These are phyloP conservation scores for Fusarium sterilihyphosum DNA, from an alignment of 2,329 filamentous ascomycete species.

Conservation along the genomic window DNA sequence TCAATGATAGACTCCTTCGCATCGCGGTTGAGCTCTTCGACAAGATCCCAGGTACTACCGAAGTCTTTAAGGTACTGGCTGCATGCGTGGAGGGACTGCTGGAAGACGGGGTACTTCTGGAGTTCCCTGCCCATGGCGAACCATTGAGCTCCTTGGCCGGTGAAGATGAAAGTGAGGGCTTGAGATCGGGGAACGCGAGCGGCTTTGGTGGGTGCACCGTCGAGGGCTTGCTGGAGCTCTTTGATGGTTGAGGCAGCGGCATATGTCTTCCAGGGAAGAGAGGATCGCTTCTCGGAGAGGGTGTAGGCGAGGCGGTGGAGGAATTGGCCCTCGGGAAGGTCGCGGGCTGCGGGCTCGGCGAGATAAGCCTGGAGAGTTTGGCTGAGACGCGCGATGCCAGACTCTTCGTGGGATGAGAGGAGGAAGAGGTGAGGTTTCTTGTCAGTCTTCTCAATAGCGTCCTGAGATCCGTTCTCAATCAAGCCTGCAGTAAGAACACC, in stretches of 20 bases:
- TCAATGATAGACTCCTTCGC: background rate
- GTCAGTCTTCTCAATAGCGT: accelerated
- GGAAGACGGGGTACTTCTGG: background rate
- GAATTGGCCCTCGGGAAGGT: background rate
- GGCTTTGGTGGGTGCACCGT: background rate
- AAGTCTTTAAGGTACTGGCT: background rate
- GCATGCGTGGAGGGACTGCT: background rate
- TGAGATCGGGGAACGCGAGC: background rate
- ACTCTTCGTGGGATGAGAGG: background rate
- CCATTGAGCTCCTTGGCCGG: constrained; percentile 2
- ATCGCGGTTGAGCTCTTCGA: background rate
- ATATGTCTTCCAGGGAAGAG: background rate
- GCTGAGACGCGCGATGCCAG: background rate
- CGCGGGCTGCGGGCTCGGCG: background rate
- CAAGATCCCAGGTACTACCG: background rate
- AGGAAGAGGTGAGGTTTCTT: background rate
- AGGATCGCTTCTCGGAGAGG: background rate
- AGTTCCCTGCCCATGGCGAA: background rate
- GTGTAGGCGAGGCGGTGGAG: background rate
- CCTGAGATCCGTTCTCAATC: background rate
- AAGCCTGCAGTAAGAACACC: background rate
- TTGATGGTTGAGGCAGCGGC: background rate
- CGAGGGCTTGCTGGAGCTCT: background rate
- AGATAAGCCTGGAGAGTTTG: background rate
- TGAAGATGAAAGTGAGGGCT: background rate